phyloP scores from a whole-genome alignment of 1,284 basidiomycete genomes.

The Puccinia coronata region DNA sequence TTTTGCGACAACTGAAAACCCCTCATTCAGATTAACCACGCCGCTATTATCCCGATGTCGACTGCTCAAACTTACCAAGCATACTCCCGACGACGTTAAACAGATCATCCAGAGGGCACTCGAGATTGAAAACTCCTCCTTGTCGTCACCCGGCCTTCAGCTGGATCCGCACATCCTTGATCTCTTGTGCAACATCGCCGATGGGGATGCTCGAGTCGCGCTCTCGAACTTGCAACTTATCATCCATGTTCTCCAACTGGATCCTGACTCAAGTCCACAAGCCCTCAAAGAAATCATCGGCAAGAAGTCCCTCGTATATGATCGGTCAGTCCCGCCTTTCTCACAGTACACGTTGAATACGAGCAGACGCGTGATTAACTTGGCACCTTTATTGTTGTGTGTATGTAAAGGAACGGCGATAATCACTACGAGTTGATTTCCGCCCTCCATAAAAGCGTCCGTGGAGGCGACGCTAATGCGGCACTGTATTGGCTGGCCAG shows the following conservation, averaged over 20 bases:
- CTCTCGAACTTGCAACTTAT: constrained; percentile 68
- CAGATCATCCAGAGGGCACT: constrained; percentile 38
- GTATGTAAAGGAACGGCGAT: constrained; percentile 57
- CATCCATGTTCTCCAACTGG: constrained; percentile 56
- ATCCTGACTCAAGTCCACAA: constrained; percentile 55
- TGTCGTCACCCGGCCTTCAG: constrained; percentile 38
- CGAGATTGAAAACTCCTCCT: neutral
- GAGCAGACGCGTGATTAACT: neutral
- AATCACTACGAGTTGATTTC: constrained; percentile 78
- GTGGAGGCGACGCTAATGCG: constrained; percentile 75
- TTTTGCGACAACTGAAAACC: constrained; percentile 89
- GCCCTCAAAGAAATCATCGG: constrained; percentile 60
- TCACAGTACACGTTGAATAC: too few species aligned
- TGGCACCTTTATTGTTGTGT: constrained; percentile 50
- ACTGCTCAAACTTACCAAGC: constrained; percentile 55
- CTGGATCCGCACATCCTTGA: constrained; percentile 61
- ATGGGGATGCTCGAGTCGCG: constrained; percentile 72
- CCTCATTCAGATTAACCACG: constrained; percentile 73
- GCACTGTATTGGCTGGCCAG: constrained; percentile 75
- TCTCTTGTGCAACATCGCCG: constrained; percentile 66
- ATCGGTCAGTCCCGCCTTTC: constrained; percentile 29
- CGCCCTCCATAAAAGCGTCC: constrained; percentile 80
- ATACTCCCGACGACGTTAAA: constrained; percentile 53
- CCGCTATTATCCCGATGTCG: constrained; percentile 78
- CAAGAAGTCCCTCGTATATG: constrained; percentile 36